These are phyloP conservation scores for Macrolepiota dolichaula DNA, from an alignment of 768 basidiomycete species.

Conservation along the genomic window DNA sequence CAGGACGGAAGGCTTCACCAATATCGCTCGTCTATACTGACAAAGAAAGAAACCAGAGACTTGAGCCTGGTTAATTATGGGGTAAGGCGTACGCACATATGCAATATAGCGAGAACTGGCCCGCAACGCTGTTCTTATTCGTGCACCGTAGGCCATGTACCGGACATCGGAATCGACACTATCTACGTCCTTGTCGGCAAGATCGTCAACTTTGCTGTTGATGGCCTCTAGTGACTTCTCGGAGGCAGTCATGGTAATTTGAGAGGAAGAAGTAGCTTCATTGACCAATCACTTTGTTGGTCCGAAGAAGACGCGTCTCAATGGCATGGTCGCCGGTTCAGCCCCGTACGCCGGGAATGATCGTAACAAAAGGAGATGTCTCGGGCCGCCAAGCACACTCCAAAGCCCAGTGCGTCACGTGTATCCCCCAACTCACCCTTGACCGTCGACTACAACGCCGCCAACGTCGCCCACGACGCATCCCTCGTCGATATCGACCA, in stretches of 20 bases:
- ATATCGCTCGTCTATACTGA: constrained; percentile 68
- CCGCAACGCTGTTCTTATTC: constrained; percentile 71
- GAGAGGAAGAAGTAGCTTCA: constrained; percentile 1
- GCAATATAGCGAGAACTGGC: constrained; percentile 72
- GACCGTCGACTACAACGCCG: constrained; percentile 25
- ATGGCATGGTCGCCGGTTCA: constrained; percentile 3
- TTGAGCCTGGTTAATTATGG: background rate
- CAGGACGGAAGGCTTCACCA: constrained; percentile 80
- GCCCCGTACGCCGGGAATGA: constrained; percentile 1
- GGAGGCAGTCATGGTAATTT: constrained; percentile 26
- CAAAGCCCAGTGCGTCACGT: constrained; percentile 21
- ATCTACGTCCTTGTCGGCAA: constrained; percentile 64
- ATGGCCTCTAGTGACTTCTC: constrained; percentile 37
- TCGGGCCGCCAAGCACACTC: constrained; percentile 1
- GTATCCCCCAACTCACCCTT: constrained; percentile 20
- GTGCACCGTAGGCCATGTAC: constrained; percentile 76
- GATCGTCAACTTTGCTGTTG: constrained; percentile 46
- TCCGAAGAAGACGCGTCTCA: background rate
- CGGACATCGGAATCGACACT: constrained; percentile 66
- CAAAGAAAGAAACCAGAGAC: constrained; percentile 18
- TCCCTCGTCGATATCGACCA: constrained; percentile 19
- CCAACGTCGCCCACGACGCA: constrained; percentile 23
- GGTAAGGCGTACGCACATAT: constrained; percentile 48
- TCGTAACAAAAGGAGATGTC: constrained; percentile 12
- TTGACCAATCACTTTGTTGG: background rate